Evolutionary conservation across 495 filamentous ascomycete species (phyloP).

Genomic region (Letharia lupina): DNA sequence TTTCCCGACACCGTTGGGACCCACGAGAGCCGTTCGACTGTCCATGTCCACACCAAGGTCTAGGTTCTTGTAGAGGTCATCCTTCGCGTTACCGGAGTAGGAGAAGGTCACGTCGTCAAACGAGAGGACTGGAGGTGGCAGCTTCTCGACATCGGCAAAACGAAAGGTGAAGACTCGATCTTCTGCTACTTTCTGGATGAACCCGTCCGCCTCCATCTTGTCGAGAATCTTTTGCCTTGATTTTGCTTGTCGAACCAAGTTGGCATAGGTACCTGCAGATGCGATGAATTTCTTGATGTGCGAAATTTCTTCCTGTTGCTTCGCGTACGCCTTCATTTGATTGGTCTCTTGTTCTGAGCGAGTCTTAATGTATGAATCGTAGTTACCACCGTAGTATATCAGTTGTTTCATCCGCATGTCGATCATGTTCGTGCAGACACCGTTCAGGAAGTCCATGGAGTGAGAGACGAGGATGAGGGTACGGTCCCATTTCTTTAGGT

Average conservation of each 20-base stretch:
- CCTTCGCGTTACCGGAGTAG: conserved; percentile 80
- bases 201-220: conserved; percentile 99
- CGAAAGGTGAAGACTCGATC: conserved; percentile 96
- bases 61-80: conserved; percentile 91
- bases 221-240: conserved; percentile 99
- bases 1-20: conserved; percentile 98
- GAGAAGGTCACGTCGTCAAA: conserved; percentile 98
- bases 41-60: conserved; percentile 99
- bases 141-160: conserved; percentile 97
- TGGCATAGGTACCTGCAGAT: conserved; percentile 98
- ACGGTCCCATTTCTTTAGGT: conserved; percentile 98
- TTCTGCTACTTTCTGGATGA: conserved; percentile 79
- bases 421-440: conserved; percentile 97
- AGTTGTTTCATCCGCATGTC: conserved; percentile 90
- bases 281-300: conserved; percentile 99
- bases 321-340: conserved; percentile 96
- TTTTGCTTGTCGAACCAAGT: conserved; percentile 97
- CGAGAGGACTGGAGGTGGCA: conserved; percentile 90
- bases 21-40: conserved; percentile 90
- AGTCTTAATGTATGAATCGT: conserved; percentile 97
- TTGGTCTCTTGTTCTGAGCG: conserved; percentile 90
- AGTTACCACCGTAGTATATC: conserved; percentile 99
- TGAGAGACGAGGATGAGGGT: conserved; percentile 97
- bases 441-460: conserved; percentile 97
- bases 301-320: conserved; percentile 97